Percentiles rank a stretch among this genome's conserved stretches.
Conservation (phyloP, 2,329 filamentous ascomycete species). For the Gnomoniopsis smithogilvyi region DNA sequence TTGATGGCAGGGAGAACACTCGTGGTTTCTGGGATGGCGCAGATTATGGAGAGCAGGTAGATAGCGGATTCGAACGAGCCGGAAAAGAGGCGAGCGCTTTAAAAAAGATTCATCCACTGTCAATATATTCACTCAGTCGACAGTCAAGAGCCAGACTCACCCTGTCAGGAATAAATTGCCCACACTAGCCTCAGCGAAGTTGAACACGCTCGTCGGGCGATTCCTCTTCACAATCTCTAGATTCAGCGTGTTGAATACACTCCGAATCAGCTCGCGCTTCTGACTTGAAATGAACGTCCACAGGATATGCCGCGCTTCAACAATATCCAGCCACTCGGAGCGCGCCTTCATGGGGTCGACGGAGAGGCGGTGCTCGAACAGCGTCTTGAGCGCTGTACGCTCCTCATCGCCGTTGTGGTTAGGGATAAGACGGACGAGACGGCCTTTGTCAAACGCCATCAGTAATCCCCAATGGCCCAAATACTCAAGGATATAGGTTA, state of each 20-base stretch:
- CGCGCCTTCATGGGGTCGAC: constrained; percentile 59
- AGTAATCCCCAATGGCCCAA: neutral
- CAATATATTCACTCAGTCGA: neutral
- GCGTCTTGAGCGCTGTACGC: constrained; percentile 69
- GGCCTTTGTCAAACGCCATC: constrained; percentile 51
- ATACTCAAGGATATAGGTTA: no score
- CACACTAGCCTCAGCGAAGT: constrained; percentile 72
- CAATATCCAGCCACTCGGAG: constrained; percentile 81
- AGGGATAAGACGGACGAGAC: constrained; percentile 87
- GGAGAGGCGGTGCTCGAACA: constrained; percentile 86
- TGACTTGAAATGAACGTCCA: constrained; percentile 70
- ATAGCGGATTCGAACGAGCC: constrained; percentile 92
- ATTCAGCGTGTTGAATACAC: constrained; percentile 73
- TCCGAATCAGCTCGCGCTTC: constrained; percentile 74
- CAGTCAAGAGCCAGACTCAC: constrained; percentile 23
- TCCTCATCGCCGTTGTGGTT: constrained; percentile 58
- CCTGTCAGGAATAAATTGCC: constrained; percentile 82
- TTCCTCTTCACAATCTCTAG: constrained; percentile 76
- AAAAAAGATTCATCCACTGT: neutral
- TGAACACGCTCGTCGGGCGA: constrained; percentile 69
- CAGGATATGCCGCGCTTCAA: constrained; percentile 75
- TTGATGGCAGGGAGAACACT: constrained; percentile 87
- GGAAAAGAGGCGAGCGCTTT: constrained; percentile 74
- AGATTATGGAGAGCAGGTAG: constrained; percentile 83
- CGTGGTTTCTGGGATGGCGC: constrained; percentile 73